Evolutionary conservation across 306 rosid species (phyloP), one percentile per base, ranked within the genome.

Genomic region (Senna tora): DNA sequence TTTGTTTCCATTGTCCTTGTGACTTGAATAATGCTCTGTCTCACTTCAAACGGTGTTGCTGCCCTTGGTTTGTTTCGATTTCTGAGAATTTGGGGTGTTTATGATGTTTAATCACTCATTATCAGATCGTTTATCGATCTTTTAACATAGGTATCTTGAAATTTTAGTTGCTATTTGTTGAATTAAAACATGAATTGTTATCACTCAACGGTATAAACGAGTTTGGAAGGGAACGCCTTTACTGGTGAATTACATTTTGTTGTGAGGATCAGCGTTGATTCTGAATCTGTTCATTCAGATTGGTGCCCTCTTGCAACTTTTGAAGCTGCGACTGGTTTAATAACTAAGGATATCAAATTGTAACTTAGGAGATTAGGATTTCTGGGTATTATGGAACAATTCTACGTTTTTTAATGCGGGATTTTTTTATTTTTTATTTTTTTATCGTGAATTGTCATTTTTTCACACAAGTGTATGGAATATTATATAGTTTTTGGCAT

Each of bases 191-290:
- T 60, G 16, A 36, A 25, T 67, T 32, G 19, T 60, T 17, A 41
- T 42, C n/a, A n/a, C 21, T 49, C 76, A 21, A 39, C 32, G 9
- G 19, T 9, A 34, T 65, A 7, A 42, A 34, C 47, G 20, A 49
- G 39, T 34, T 36, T 11, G 38, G 33, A 55, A 16, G 53, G 42
- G 53, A 22, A 56, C 63, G 16, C 9, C 2, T 57, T 50, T 57
- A 7, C 3, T 42, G 72, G 78, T 42, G 71, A 41, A 69, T 82
- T 53, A 5, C 12, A 38, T 20, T 46, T 53, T 71, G 73, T 41
- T 65, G 41, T 39, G 62, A 56, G 77, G 63, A 76, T 67, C 60
- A 15, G 34, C 20, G 30, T 61, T 71, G 64, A 36, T 78, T 60
- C 52, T 50, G 61, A 61, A 72, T 65, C 38, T 55, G 43, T 59